Base-by-base conservation (phyloP, 2,329 filamentous ascomycete genomes). In the Diaporthe ilicicola region DNA sequence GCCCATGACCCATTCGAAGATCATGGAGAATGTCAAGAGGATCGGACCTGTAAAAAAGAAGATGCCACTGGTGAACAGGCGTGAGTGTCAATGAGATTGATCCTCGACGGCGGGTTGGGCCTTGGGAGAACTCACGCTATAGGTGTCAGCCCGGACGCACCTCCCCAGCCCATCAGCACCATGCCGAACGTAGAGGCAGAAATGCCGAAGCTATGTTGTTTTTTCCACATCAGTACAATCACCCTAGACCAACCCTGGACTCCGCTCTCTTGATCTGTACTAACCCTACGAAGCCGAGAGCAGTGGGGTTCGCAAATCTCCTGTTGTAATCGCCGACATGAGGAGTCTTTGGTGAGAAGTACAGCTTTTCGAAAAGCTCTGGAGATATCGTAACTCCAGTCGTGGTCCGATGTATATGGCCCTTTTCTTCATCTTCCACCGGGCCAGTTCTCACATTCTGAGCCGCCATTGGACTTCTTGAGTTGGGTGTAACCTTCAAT, bases 1-100 rank as follows among this genome's bases (percentile, higher is more conserved):
- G 7, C 82, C 83, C 81, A 85, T 84, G 55, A 88, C 82, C 85
- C 85, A 88, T 73, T 87, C 84, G 73, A 86, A 87, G 8, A 88
- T 82, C 69, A 84, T 83, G 37, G 82, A 79, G 42, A 86, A 80
- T 17, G 82, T 75, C 8, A 87, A 79, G 55, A 87, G 81, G 15
- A 87, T 75, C 1, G 85, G 86, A 0, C 85, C 85, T 51, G 78
- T 74, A 74, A 81, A 81, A 75, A 81, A 80, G 76, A 81, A 82
- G 68, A 81, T 81, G 27, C 80, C 78, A 24, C 80, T 81, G 70
- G 1, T 0, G 19, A 5, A 10, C 0, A 8, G 2, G n/a, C 13
- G 29, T 34, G 17, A 65, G 17, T 27, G 24, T n/a, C n/a, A n/a
- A n/a, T n/a, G n/a, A n/a, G n/a, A n/a, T n/a, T n/a, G 15, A 13